Percentiles rank a stretch among this genome's conserved stretches.
phyloP scores from a whole-genome alignment of 2,329 filamentous ascomycete species.

The Penicillium sp. region DNA sequence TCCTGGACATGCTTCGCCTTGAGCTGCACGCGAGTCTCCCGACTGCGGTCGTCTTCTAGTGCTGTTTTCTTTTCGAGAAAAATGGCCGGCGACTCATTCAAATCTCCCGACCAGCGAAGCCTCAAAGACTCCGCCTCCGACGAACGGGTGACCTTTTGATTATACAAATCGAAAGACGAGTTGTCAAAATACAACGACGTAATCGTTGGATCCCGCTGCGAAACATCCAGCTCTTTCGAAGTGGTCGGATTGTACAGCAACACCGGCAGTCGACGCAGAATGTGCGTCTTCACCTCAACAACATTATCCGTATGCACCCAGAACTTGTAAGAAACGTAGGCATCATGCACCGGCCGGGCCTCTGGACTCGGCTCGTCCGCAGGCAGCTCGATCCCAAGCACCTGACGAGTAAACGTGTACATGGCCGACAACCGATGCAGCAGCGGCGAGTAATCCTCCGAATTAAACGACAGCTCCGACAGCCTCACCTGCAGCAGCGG shows the following conservation, averaged over 20 bases:
- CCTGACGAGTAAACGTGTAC: constrained; percentile 90
- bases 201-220: constrained; percentile 76
- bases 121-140: constrained; percentile 77
- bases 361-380: constrained; percentile 51
- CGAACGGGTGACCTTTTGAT: constrained; percentile 73
- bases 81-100: constrained; percentile 74
- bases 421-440: constrained; percentile 86
- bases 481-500: constrained; percentile 89
- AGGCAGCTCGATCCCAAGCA: constrained; percentile 47
- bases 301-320: constrained; percentile 97
- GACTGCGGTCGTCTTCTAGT: constrained; percentile 68
- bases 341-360: constrained; percentile 54
- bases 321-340: constrained; percentile 86
- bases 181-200: constrained; percentile 97
- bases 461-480: constrained; percentile 88
- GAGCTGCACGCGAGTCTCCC: constrained; percentile 75
- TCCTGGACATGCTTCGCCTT: constrained; percentile 92
- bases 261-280: constrained; percentile 82
- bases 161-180: constrained; percentile 78
- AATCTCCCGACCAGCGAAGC: constrained; percentile 85
- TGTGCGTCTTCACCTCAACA: constrained; percentile 93
- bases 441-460: constrained; percentile 86
- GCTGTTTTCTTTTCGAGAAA: constrained; percentile 86
- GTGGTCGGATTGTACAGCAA: constrained; percentile 87
- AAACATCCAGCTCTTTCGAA: constrained; percentile 74